Base-by-base conservation (phyloP, 2,329 filamentous ascomycete genomes). In the Sporothrix variecibatus region DNA sequence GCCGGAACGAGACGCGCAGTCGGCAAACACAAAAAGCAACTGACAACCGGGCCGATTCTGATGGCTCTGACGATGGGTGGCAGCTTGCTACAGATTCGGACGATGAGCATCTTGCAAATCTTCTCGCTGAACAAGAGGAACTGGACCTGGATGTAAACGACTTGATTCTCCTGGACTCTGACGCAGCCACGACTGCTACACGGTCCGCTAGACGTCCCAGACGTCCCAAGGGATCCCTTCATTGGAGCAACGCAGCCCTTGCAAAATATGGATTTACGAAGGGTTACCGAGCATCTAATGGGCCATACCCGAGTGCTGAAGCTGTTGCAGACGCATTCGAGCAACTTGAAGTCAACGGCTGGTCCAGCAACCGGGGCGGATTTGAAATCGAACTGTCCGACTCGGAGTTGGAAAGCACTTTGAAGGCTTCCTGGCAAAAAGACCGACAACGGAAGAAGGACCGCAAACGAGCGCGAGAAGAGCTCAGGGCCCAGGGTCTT, bases 261-360 rank as follows among this genome's bases (percentile, higher is more conserved):
- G 5, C 46, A 26, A 68, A 65, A 3, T 26, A 72, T 15, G 11
- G 72, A 2, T 9, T 73, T 2, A 58, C 38, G 0, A 72, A 60
- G 20, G 46, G 34, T 0, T 15, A 65, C 5, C 28, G 51, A 3
- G 20, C 58, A 20, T 34, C 76, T 31, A 78, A 78, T 43, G 81
- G 81, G 15, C 78, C 80, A 65, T 83, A 82, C 71, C 81, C 82
- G 8, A 85, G 80, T 73, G 84, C 85, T 40, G 81, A 81, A 28
- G 79, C 81, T 46, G 81, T 85, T 76, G 82, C 83, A 11, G 81
- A 91, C 73, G 83, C 82, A 1, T 88, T 90, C 75, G 90, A 92
- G 75, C 92, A 90, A 9, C 91, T 97, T 76, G 94, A 97, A 79
- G 85, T 97, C 62, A 95, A 96, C 91, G 93, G 97, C 79, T 94